These are phyloP conservation scores for Buddleja alternifolia DNA, from an alignment of 257 asterid genomes.

Conservation along the genomic window DNA sequence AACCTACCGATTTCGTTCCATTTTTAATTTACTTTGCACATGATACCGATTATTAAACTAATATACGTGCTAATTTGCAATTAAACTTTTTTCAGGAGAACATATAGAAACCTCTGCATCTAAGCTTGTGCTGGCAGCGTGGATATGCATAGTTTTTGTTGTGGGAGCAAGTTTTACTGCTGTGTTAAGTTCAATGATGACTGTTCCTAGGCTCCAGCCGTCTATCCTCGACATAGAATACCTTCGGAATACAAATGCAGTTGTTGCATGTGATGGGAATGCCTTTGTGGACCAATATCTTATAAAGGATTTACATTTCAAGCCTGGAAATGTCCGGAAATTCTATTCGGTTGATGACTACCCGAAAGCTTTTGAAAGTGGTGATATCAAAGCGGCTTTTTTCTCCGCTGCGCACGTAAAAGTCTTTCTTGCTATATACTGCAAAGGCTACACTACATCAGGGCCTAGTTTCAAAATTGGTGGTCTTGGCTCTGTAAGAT, in stretches of 20 bases:
- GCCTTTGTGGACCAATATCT: conserved; percentile 52
- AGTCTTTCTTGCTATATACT: conserved; percentile 55
- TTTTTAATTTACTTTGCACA: too few relatives aligned
- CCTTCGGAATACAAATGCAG: conserved; percentile 45
- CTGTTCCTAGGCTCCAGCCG: conserved; percentile 57
- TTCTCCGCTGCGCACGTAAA: conserved; percentile 61
- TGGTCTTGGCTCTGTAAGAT: conserved; percentile 75
- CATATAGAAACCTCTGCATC: conserved; percentile 45
- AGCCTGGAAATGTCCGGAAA: conserved; percentile 35
- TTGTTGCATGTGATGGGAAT: conserved; percentile 57
- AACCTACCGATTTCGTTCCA: too few relatives aligned
- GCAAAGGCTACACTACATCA: conserved; percentile 52
- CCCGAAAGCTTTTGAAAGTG: conserved; percentile 45
- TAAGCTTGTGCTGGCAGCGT: conserved; percentile 50
- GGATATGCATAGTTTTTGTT: conserved; percentile 52
- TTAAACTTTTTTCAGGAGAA: conserved; percentile 46
- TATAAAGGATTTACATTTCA: conserved; percentile 40
- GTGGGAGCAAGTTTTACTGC: conserved; percentile 64
- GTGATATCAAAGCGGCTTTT: conserved; percentile 69
- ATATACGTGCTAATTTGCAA: too few relatives aligned
- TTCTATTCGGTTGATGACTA: conserved; percentile 42
- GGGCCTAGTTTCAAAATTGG: conserved; percentile 61
- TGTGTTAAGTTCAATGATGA: conserved; percentile 57
- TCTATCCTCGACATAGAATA: conserved; percentile 42
- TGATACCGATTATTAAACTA: too few relatives aligned